These are phyloP conservation scores for Theobroma grandiflorum DNA, from an alignment of 441 rosid species.

Conservation along the genomic window DNA sequence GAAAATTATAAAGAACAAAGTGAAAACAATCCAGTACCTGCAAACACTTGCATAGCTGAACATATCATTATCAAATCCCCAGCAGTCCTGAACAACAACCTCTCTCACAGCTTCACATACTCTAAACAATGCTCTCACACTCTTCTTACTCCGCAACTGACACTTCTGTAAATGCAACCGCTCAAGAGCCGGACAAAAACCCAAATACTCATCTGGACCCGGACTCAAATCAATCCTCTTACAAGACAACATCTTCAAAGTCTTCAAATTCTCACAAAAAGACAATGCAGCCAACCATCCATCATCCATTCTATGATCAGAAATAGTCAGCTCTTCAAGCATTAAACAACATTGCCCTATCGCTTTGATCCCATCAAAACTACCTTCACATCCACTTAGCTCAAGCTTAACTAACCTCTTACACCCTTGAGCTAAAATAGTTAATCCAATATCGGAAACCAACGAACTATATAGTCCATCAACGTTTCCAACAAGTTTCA, in stretches of 20 bases:
- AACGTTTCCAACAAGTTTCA: conserved; percentile 61
- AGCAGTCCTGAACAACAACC: conserved; percentile 62
- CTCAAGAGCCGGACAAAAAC: conserved; percentile 64
- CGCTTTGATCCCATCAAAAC: conserved; percentile 76
- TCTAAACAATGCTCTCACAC: conserved; percentile 63
- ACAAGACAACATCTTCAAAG: conserved; percentile 55
- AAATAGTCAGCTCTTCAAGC: conserved; percentile 62
- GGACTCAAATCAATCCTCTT: conserved; percentile 57
- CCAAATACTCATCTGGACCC: conserved; percentile 62
- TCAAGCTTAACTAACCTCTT: conserved; percentile 69
- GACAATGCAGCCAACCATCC: conserved; percentile 79
- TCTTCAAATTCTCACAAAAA: conserved; percentile 66
- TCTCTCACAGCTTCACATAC: conserved; percentile 63
- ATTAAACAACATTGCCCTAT: conserved; percentile 74
- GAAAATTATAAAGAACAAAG: background rate
- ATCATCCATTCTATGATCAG: conserved; percentile 68
- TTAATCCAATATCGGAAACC: conserved; percentile 73
- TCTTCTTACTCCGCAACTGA: conserved; percentile 61
- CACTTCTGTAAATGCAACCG: conserved; percentile 64
- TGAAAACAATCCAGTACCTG: conserved; percentile 48
- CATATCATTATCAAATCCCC: conserved; percentile 69
- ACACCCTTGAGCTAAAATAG: conserved; percentile 78
- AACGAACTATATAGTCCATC: conserved; percentile 59
- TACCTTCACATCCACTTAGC: conserved; percentile 74
- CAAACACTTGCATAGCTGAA: conserved; percentile 60